These are phyloP conservation scores for Neurospora sublineolata DNA, from an alignment of 495 filamentous ascomycete genomes.

Conservation along the genomic window DNA sequence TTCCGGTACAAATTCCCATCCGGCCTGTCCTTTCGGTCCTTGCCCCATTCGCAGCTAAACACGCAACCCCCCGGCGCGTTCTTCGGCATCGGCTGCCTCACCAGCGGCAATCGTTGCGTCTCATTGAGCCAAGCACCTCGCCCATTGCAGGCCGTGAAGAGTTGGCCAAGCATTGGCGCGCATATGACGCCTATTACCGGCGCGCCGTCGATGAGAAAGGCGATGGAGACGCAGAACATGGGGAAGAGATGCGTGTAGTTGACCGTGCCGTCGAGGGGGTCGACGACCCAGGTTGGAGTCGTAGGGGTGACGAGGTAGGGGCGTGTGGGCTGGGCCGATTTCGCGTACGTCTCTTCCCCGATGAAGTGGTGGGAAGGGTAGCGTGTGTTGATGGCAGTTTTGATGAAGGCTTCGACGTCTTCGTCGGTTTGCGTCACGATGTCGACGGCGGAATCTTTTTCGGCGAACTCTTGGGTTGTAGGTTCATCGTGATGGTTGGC, in stretches of 20 bases:
- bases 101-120: constrained; percentile 43
- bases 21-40: constrained; percentile 49
- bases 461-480: constrained; percentile 19
- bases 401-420: constrained; percentile 58
- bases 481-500: background rate
- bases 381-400: constrained; percentile 37
- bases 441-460: constrained; percentile 60
- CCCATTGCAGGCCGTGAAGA: constrained; percentile 50
- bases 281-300: constrained; percentile 55
- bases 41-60: constrained; percentile 63
- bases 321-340: constrained; percentile 33
- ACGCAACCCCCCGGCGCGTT: constrained; percentile 54
- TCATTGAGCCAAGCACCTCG: constrained; percentile 58
- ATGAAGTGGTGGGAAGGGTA: constrained; percentile 59
- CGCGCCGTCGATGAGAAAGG: constrained; percentile 41
- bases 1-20: constrained; percentile 56
- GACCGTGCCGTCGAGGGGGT: constrained; percentile 60
- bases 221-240: constrained; percentile 63
- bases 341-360: constrained; percentile 59
- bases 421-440: constrained; percentile 62
- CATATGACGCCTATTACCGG: constrained; percentile 56
- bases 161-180: constrained; percentile 51
- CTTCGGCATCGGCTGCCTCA: constrained; percentile 47
- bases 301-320: constrained; percentile 47
- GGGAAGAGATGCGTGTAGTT: constrained; percentile 65